phyloP scores from a whole-genome alignment of 1,139 yeast species.

The Yamadazyma siamensis region DNA sequence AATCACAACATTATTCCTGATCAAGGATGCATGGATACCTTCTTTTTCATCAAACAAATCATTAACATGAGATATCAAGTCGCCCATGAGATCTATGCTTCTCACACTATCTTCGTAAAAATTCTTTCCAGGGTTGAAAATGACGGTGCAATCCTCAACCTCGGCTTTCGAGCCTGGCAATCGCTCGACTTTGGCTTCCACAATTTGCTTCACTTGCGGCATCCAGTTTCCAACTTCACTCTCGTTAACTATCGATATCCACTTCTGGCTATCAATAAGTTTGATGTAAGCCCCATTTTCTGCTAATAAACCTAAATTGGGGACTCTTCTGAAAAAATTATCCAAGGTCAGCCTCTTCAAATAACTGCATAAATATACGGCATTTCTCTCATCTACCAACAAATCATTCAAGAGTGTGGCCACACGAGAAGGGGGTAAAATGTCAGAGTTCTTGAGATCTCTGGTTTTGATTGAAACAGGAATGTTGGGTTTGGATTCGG shows the following conservation, averaged over 20 bases:
- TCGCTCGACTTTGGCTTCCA: slow-evolving; percentile 70
- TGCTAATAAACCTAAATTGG: slow-evolving; percentile 77
- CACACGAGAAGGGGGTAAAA: slow-evolving; percentile 47
- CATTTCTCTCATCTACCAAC: slow-evolving; percentile 47
- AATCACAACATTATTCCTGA: slow-evolving; percentile 66
- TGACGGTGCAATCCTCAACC: slow-evolving; percentile 70
- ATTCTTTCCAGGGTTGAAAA: slow-evolving; percentile 68
- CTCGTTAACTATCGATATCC: slow-evolving; percentile 66
- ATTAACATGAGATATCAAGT: slow-evolving; percentile 79
- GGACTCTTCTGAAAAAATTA: slow-evolving; percentile 62
- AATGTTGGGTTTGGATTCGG: slow-evolving; percentile 12
- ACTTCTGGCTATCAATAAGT: slow-evolving; percentile 48
- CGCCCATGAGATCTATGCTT: slow-evolving; percentile 71
- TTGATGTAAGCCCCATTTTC: slow-evolving; percentile 83
- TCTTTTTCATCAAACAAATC: slow-evolving; percentile 58
- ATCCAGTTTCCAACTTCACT: slow-evolving; percentile 57
- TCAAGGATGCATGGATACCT: slow-evolving; percentile 75
- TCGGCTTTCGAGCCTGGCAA: slow-evolving; percentile 76
- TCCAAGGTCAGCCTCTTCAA: slow-evolving; percentile 64
- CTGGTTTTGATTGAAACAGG: slow-evolving; percentile 14
- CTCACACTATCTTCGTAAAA: slow-evolving; percentile 62
- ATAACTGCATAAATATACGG: slow-evolving; percentile 69
- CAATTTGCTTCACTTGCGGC: slow-evolving; percentile 53
- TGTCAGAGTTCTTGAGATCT: slow-evolving; percentile 26
- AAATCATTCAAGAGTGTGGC: slow-evolving; percentile 48